Evolutionary conservation across 2,329 filamentous ascomycete species (phyloP).

Genomic region (Iodosphaeria phyllophila): DNA sequence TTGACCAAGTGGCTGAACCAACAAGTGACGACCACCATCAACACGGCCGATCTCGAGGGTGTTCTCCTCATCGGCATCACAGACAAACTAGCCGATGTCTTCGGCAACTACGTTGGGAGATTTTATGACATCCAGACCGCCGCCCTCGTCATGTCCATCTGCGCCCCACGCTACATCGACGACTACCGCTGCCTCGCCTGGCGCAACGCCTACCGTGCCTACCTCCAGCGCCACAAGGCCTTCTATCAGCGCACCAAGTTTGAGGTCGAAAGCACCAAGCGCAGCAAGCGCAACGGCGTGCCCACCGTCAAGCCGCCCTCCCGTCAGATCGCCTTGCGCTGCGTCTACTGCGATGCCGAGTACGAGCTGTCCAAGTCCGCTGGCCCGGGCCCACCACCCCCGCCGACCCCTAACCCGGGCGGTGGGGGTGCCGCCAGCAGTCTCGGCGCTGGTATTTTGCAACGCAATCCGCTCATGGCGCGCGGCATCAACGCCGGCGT

Average conservation of each 20-base stretch:
- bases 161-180: slow-evolving; percentile 57
- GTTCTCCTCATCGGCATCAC: slow-evolving; percentile 63
- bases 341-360: slow-evolving; percentile 54
- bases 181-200: slow-evolving; percentile 59
- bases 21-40: slow-evolving; percentile 40
- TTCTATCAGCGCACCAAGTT: slow-evolving; percentile 64
- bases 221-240: slow-evolving; percentile 52
- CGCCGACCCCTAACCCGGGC: slow-evolving; percentile 3
- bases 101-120: slow-evolving; percentile 57
- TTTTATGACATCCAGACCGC: slow-evolving; percentile 67
- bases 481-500: slow-evolving; percentile 40
- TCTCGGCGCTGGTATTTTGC: too few species aligned
- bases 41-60: slow-evolving; percentile 55
- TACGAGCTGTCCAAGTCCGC: slow-evolving; percentile 27
- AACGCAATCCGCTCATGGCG: slow-evolving; percentile 35
- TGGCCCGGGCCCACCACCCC: slow-evolving; percentile 6
- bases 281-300: slow-evolving; percentile 43
- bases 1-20: slow-evolving; percentile 50
- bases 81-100: slow-evolving; percentile 52
- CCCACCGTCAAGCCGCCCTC: slow-evolving; percentile 46
- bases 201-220: slow-evolving; percentile 52
- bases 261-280: slow-evolving; percentile 56
- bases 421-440: too few species aligned
- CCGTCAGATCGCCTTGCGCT: slow-evolving; percentile 56
- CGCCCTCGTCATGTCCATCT: slow-evolving; percentile 54